Evolutionary conservation across 75 land plant genomes (phyloP), one percentile per base, ranked within the genome.

Genomic region (Pinus tabuliformis): DNA sequence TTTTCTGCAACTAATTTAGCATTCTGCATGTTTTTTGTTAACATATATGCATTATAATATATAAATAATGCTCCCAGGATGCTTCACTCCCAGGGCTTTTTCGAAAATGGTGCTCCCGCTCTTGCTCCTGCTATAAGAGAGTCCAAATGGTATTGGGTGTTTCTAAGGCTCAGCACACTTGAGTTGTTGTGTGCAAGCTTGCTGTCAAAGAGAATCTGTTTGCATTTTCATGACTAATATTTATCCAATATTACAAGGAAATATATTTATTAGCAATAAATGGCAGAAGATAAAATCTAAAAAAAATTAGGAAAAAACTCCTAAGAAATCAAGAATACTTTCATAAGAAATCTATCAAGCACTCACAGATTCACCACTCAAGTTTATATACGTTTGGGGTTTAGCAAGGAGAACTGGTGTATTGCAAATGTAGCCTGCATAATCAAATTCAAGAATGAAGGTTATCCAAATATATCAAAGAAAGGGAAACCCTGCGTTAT

Each of bases 341-440:
- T 11, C 52, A 18, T 42, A 68, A 68, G 22, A 68, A n/a, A 68
- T 42, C 13, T 37, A 68, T n/a, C 71, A 37, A 26, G 78, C 45
- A 83, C 91, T 80, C 59, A 97, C 99, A 56, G 99, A 81, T 85
- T 97, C 98, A 56, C 98, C 99, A 78, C 88, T 91, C 78, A 85
- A 92, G 75, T 95, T 97, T 92, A 97, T 91, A 78, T 92, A 97
- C 4, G 99, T 84, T 73, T 97, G 99, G 20, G 99, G 98, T 74
- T 97, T 97, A 49, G 87, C 99, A 83, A 97, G 81, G 45, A 97
- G 80, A 71, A 97, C 83, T 56, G 95, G 98, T 49, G 90, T 85
- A 57, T 87, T 82, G 39, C 93, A 91, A 72, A 97, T 95, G 49
- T 86, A 81, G 70, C 99, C 99, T 96, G 88, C 76, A 91, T 60